Evolutionary conservation across 495 filamentous ascomycete genomes (phyloP), one percentile per base, ranked within the genome.

Genomic region (Aspergillus sclerotioniger): DNA sequence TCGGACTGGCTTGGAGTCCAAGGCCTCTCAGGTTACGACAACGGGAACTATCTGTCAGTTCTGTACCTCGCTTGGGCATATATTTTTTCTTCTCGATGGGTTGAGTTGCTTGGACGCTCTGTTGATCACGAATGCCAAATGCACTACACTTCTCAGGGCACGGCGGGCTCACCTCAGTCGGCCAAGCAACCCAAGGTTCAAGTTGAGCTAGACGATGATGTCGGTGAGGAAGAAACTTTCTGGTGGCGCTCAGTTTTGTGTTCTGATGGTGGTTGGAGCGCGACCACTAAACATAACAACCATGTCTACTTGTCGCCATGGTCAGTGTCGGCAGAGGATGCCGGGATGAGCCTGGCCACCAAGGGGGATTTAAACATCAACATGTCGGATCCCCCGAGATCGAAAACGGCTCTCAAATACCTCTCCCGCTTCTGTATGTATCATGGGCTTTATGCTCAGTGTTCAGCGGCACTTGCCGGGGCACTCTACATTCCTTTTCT

Each of bases 61-160:
- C 45, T 71, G 25, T 67, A 57, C 45, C 39, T 68, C 15, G 66
- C 68, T 21, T 71, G 68, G 65, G 65, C 65, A 13, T 70, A 67
- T 64, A 63, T 70, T 6, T 25, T 70, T 19, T 66, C 62, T 57
- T 65, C 59, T 53, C 55, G 57, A 49, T 70, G 62, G 67, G 65
- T 60, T 50, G 65, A 67, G 49, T 52, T 66, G 49, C 62, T 70
- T 25, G 39, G 57, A 52, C 33, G 54, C 29, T 67, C 65, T 53
- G 32, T 43, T 7, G 61, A 62, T 9, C 65, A 66, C 47, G 50
- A 65, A 56, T 55, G 58, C 58, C 49, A 53, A 43, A 59, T 63
- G 56, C 20, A 9, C n/a, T 65, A 58, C 37, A 54, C 31, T 41
- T 8, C 37, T 29, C 28, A 17, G 29, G 20, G 49, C 15, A 13